phyloP scores from a whole-genome alignment of 805 yeast species.

The Saccharomycopsis fodiens region DNA sequence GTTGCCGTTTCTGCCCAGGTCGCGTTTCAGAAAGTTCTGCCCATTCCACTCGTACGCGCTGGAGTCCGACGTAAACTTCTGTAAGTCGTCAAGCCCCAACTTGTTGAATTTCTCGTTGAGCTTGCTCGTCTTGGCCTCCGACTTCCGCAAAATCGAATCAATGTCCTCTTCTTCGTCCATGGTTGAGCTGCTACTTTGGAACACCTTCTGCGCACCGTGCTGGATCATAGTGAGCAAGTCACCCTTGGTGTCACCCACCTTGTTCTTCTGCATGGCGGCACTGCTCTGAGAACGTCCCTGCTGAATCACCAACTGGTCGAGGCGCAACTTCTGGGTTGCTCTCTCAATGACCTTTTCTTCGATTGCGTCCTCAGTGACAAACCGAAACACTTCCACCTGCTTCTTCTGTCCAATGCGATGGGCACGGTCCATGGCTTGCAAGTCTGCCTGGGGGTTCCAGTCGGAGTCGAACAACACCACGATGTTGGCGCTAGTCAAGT shows the following conservation, averaged over 20 bases:
- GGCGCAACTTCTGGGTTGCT: conserved; percentile 87
- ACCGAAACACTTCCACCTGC: conserved; percentile 86
- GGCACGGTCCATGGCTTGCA: conserved; percentile 98
- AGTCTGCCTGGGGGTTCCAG: conserved; percentile 98
- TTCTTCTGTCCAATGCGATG: conserved; percentile 96
- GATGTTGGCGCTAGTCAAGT: conserved; percentile 84
- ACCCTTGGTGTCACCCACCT: conserved; percentile 60
- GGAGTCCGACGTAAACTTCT: conserved; percentile 80
- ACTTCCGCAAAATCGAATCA: conserved; percentile 71
- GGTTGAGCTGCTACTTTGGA: conserved; percentile 39
- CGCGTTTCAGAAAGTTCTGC: conserved; percentile 43
- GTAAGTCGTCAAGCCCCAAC: conserved; percentile 88
- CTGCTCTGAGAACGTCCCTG: conserved; percentile 62
- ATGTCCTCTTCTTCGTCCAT: conserved; percentile 55
- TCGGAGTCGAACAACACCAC: conserved; percentile 87
- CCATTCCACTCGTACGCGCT: conserved; percentile 98
- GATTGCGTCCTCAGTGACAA: conserved; percentile 92
- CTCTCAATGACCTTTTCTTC: conserved; percentile 94
- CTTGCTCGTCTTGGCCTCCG: conserved; percentile 73
- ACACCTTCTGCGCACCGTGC: conserved; percentile 88
- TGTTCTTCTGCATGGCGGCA: conserved; percentile 23
- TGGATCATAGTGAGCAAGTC: conserved; percentile 93
- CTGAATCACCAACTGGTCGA: conserved; percentile 93
- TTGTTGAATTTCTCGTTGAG: conserved; percentile 77
- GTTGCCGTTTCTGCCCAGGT: conserved; percentile 32